A percentile compares a stretch with the other conserved stretches of the same genome.
These are phyloP conservation scores for Fusarium neocosmosporiellum DNA, from an alignment of 2,329 filamentous ascomycete species.

Conservation along the genomic window DNA sequence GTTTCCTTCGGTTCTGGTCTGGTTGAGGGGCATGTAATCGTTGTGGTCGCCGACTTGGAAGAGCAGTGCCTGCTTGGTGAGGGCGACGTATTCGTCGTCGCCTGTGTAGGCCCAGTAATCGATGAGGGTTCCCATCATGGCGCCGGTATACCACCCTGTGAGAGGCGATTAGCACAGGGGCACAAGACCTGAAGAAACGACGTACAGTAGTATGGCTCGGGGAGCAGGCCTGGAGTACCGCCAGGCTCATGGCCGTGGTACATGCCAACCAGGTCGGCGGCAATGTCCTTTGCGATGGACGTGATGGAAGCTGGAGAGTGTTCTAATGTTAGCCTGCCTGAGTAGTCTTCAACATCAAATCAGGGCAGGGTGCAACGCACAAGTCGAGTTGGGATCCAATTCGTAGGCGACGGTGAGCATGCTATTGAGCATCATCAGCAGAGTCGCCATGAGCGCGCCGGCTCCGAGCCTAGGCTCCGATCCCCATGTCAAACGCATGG, in stretches of 20 bases:
- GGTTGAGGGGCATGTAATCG: slow-evolving; percentile 83
- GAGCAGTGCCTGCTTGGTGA: slow-evolving; percentile 75
- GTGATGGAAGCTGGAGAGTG: slow-evolving; percentile 59
- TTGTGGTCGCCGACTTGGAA: slow-evolving; percentile 78
- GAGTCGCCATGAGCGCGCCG: slow-evolving; percentile 33
- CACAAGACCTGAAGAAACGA: slow-evolving; percentile 7
- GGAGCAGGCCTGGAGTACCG: slow-evolving; percentile 62
- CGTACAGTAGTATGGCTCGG: slow-evolving; percentile 66
- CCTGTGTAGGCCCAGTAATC: slow-evolving; percentile 90
- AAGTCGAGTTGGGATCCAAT: slow-evolving; percentile 51
- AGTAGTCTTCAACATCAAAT: neutral
- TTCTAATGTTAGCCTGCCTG: slow-evolving; percentile 10
- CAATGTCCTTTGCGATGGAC: slow-evolving; percentile 60
- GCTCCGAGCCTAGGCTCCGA: slow-evolving; percentile 23
- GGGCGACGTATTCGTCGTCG: slow-evolving; percentile 76
- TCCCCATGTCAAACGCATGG: slow-evolving; percentile 36
- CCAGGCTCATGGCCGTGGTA: slow-evolving; percentile 62
- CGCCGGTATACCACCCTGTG: slow-evolving; percentile 78
- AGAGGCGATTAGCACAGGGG: slow-evolving; percentile 3
- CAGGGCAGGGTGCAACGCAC: slow-evolving; percentile 39
- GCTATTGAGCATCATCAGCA: slow-evolving; percentile 42
- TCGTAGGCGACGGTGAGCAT: slow-evolving; percentile 49
- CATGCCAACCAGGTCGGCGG: slow-evolving; percentile 59
- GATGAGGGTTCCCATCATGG: slow-evolving; percentile 76
- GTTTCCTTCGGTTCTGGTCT: slow-evolving; percentile 76